These are phyloP conservation scores for Cystobasidium sp. DNA, from an alignment of 1,284 basidiomycete genomes.

Conservation along the genomic window DNA sequence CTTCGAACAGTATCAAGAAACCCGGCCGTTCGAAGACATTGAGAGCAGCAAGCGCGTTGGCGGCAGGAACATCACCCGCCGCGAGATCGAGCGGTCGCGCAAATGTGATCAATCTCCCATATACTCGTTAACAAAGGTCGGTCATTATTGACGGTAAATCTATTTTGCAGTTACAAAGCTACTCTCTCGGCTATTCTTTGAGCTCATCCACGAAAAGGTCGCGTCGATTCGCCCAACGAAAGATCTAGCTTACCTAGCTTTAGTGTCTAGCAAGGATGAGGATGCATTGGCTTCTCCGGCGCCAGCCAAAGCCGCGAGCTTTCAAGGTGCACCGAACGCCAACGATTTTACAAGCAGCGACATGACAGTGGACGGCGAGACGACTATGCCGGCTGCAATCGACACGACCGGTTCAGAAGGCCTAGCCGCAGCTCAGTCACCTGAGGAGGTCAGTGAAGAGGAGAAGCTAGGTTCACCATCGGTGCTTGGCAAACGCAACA, in stretches of 20 bases:
- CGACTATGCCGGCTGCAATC: neutral
- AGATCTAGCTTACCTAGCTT: slow-evolving; percentile 87
- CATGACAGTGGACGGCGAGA: slow-evolving; percentile 4
- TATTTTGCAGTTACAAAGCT: slow-evolving; percentile 70
- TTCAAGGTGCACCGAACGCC: neutral
- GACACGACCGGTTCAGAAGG: neutral
- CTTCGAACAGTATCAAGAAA: slow-evolving; percentile 62
- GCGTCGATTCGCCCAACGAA: slow-evolving; percentile 78
- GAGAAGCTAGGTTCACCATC: slow-evolving; percentile 56
- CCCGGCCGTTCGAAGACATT: slow-evolving; percentile 59
- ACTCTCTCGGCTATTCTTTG: slow-evolving; percentile 75
- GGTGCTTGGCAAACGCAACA: slow-evolving; percentile 72
- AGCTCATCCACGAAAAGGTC: slow-evolving; percentile 70
- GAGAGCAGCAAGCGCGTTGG: slow-evolving; percentile 76
- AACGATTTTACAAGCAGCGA: neutral
- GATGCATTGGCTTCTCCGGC: slow-evolving; percentile 18
- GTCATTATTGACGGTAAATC: slow-evolving; percentile 16
- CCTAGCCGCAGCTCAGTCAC: slow-evolving; percentile 9
- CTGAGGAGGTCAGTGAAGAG: neutral
- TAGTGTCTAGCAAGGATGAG: slow-evolving; percentile 86
- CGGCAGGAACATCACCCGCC: slow-evolving; percentile 75
- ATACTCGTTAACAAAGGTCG: neutral
- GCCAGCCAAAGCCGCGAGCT: neutral
- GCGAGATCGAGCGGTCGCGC: slow-evolving; percentile 79
- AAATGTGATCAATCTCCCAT: slow-evolving; percentile 65